Base-by-base conservation (phyloP, 306 rosid species). In the Malus orientalis region DNA sequence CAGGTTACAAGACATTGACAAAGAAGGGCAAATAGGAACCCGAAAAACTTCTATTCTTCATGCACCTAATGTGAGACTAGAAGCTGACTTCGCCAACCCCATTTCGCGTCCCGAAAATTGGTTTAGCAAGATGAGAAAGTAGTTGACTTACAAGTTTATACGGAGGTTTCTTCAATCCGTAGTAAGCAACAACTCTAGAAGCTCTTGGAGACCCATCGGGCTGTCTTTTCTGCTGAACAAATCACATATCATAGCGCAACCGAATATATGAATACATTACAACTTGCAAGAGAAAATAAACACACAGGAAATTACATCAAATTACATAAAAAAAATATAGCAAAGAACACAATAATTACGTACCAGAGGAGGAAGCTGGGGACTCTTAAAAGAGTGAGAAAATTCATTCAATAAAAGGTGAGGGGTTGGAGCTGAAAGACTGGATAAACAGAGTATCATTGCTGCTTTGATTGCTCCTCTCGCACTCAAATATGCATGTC, bases 101-200 rank as follows among this genome's bases (percentile, higher is more conserved):
- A 23, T 27, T 61, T 61, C 20, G 27, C 11, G 67, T 27, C 67
- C 27, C 15, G 4, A 23, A 59, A 59, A 59, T 59, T 58, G 38
- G 66, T 27, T 5, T 61, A 13, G 33, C 64, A 12, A 27, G 4
- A 5, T 6, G 64, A 76, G 84, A 49, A 38, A 38, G 69, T 55
- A 70, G 71, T 58, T 74, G 30, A 84, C 97, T 90, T 78, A 95
- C 97, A 79, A 86, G 91, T 79, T 87, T 87, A 81, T 87, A 95
- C 38, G 97, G 97, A 18, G 97, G 99, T 30, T 89, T 86, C 91
- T 81, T 92, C 89, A 92, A 83, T 83, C 97, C 93, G 81, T 92
- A 87, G 85, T 88, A 92, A 78, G 90, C 86, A 53, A 74, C 76
- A 70, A 88, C 81, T 75, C 84, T 86, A 51, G 80, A 83, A 84